Conservation (phyloP, 2,329 filamentous ascomycete genomes). For the Phyllosticta citrichinensis region DNA sequence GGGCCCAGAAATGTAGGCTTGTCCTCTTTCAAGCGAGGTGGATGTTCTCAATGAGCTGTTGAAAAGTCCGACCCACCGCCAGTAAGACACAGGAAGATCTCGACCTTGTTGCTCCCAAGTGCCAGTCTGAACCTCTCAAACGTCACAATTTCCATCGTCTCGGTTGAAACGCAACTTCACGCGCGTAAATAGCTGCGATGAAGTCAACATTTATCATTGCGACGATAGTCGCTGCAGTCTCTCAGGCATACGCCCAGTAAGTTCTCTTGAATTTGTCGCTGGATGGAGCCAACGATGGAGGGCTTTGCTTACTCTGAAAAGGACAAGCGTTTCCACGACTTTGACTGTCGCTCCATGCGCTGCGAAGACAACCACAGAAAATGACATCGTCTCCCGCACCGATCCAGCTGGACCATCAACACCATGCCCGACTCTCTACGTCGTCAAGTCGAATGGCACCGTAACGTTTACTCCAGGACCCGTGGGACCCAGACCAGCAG, state of each 20-base stretch:
- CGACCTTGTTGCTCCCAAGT: not conserved
- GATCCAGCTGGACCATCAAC: not conserved
- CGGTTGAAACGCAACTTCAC: not conserved
- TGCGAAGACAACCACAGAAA: not conserved
- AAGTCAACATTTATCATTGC: not conserved
- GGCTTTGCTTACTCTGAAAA: not conserved
- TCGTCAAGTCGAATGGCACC: conserved; percentile 4
- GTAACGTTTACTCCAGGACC: conserved; percentile 1
- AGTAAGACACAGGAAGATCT: too few relatives aligned
- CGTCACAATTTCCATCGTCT: not conserved
- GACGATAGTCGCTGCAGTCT: not conserved
- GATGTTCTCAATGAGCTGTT: too few relatives aligned
- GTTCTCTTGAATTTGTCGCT: not conserved
- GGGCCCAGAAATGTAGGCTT: too few relatives aligned
- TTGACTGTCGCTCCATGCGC: not conserved
- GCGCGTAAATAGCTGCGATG: not conserved
- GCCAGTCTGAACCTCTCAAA: not conserved
- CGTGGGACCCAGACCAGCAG: not conserved
- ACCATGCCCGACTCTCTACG: not conserved
- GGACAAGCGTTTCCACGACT: not conserved
- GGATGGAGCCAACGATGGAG: not conserved
- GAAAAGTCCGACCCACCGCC: too few relatives aligned
- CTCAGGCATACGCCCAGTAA: conserved; percentile 2
- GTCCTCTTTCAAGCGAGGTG: too few relatives aligned
- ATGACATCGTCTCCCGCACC: conserved; percentile 6